A percentile compares a stretch with the other conserved stretches of the same genome.
phyloP scores from a whole-genome alignment of 768 basidiomycete species.

The Boletus subparvulus region DNA sequence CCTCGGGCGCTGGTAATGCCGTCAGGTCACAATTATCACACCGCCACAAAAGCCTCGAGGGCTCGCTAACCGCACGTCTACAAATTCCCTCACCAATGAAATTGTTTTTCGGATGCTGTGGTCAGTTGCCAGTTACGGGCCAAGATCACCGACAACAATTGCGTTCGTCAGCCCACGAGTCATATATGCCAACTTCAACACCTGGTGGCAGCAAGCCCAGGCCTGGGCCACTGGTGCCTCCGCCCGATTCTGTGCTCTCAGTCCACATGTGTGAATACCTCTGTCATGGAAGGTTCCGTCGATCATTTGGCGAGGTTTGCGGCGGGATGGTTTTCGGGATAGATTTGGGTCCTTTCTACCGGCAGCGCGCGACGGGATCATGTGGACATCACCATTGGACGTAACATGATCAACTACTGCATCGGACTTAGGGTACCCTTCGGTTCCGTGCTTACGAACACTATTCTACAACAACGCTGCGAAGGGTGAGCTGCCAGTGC shows the following conservation, averaged over 20 bases:
- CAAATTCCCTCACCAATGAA: neutral
- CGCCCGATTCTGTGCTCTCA: neutral
- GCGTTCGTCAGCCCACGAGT: neutral
- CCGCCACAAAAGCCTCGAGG: neutral
- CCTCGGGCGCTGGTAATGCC: neutral
- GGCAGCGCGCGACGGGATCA: neutral
- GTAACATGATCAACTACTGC: neutral
- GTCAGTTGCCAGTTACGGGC: neutral
- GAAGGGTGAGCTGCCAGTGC: neutral
- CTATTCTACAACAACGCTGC: neutral
- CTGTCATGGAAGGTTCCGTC: neutral
- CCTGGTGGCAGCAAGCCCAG: neutral
- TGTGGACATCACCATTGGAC: neutral
- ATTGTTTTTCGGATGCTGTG: neutral
- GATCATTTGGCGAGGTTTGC: neutral
- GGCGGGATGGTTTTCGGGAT: neutral
- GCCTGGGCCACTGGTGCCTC: neutral
- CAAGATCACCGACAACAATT: constrained; percentile 1
- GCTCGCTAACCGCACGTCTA: neutral
- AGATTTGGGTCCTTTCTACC: too few species aligned
- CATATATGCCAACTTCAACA: neutral
- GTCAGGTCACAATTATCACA: neutral
- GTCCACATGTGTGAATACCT: neutral
- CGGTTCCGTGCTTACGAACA: neutral
- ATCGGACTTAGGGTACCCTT: too few species aligned